A percentile compares a stretch with the other conserved stretches of the same genome.
Evolutionary conservation across 108 stramenopile genomes (phyloP).

Genomic region (Nitzschia sp.): DNA sequence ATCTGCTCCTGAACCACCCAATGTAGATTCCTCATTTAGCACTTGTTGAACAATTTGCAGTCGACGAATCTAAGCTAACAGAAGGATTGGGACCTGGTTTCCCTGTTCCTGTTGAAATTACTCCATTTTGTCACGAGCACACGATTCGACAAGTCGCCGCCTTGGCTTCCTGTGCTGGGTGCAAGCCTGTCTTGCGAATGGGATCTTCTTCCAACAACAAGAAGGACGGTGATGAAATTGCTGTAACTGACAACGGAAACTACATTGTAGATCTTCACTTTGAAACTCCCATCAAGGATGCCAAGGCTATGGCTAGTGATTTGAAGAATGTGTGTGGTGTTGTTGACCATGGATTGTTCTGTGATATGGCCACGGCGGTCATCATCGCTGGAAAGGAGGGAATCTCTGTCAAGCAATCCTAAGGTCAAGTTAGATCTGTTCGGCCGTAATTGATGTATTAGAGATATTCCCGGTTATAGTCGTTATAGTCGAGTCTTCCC

Average conservation of each 20-base stretch:
- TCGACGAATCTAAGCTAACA: slow-evolving; percentile 96
- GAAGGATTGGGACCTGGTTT: slow-evolving; percentile 93
- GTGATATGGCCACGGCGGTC: slow-evolving; percentile 95
- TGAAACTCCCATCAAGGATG: slow-evolving; percentile 88
- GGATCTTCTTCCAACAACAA: slow-evolving; percentile 79
- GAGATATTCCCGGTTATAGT: neutral
- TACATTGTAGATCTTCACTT: slow-evolving; percentile 99
- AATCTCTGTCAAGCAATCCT: slow-evolving; percentile 82
- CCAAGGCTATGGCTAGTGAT: slow-evolving; percentile 74
- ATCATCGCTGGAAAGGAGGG: slow-evolving; percentile 96
- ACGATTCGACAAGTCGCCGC: slow-evolving; percentile 84
- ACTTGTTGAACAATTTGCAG: slow-evolving; percentile 29
- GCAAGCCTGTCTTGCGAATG: slow-evolving; percentile 88
- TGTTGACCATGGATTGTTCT: slow-evolving; percentile 98
- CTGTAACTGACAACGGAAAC: slow-evolving; percentile 97
- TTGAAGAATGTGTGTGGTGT: slow-evolving; percentile 95
- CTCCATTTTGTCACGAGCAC: slow-evolving; percentile 97
- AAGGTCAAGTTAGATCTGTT: neutral
- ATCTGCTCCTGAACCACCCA: neutral
- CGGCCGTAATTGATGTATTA: neutral
- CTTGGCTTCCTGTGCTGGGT: slow-evolving; percentile 83
- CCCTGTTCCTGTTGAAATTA: slow-evolving; percentile 94
- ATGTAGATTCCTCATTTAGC: neutral
- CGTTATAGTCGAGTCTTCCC: neutral
- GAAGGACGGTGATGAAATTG: slow-evolving; percentile 92